These are phyloP conservation scores for Coemansia biformis DNA, from an alignment of 192 early-diverging fungal genomes.

Conservation along the genomic window DNA sequence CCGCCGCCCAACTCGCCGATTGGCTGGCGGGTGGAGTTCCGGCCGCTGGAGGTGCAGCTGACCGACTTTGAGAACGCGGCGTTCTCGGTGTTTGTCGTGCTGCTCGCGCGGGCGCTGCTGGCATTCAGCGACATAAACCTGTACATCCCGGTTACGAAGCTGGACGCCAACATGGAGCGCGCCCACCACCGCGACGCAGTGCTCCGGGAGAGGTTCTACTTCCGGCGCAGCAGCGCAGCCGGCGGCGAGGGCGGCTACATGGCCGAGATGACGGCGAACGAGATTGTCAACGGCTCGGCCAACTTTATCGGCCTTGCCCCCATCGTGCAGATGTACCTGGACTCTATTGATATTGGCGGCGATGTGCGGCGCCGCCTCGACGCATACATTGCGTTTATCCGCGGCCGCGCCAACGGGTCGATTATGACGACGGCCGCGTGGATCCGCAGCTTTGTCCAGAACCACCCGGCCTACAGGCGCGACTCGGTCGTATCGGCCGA, in stretches of 20 bases:
- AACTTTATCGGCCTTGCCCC: constrained; percentile 80
- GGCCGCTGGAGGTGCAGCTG: constrained; percentile 93
- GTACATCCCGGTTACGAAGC: constrained; percentile 93
- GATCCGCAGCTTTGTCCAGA: constrained; percentile 82
- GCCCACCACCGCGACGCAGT: constrained; percentile 84
- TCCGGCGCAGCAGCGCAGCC: constrained; percentile 62
- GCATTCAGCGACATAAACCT: constrained; percentile 82
- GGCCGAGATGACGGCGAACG: constrained; percentile 76
- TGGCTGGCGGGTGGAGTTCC: constrained; percentile 98
- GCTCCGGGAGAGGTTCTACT: constrained; percentile 77
- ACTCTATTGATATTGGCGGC: constrained; percentile 63
- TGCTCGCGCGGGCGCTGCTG: constrained; percentile 82
- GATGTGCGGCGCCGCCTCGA: constrained; percentile 65
- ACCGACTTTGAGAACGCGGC: constrained; percentile 98
- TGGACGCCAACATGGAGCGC: constrained; percentile 90
- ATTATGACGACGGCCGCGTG: constrained; percentile 84
- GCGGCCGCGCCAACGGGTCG: constrained; percentile 73
- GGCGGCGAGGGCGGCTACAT: constrained; percentile 45
- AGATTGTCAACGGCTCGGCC: constrained; percentile 83
- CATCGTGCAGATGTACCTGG: constrained; percentile 79
- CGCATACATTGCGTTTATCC: constrained; percentile 73
- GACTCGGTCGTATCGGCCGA: constrained; percentile 82
- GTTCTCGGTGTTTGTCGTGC: constrained; percentile 87
- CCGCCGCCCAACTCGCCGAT: constrained; percentile 86
- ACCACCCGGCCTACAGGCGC: constrained; percentile 80